Evolutionary conservation across 78 protist genomes (phyloP).

Genomic region (Dictyostelium brefeldianum): DNA sequence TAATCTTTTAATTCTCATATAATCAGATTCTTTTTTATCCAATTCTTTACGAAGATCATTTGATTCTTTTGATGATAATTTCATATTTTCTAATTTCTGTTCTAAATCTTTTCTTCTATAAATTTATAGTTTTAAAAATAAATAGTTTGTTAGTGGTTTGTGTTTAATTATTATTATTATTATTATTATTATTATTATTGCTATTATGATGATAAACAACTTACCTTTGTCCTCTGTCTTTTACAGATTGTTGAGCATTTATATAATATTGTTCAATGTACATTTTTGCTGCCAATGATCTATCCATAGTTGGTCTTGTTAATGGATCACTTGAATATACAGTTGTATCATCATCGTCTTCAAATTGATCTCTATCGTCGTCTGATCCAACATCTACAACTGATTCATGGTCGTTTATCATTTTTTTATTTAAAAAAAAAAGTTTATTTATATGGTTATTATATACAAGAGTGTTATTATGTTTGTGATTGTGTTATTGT

Average conservation of each 20-base stretch:
- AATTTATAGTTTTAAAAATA: not conserved
- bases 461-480: too few relatives aligned
- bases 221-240: conserved; percentile 64
- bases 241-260: conserved; percentile 54
- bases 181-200: not conserved
- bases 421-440: not conserved
- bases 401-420: conserved; percentile 40
- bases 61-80: conserved; percentile 71
- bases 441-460: too few relatives aligned
- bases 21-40: conserved; percentile 81
- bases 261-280: conserved; percentile 72
- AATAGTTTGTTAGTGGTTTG: not conserved
- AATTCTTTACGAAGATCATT: conserved; percentile 55
- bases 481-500: too few relatives aligned
- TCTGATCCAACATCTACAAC: conserved; percentile 34
- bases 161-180: too few relatives aligned
- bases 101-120: conserved; percentile 74
- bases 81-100: conserved; percentile 60
- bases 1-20: conserved; percentile 66
- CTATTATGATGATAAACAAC: not conserved
- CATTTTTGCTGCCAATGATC: conserved; percentile 78
- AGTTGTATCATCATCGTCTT: conserved; percentile 36
- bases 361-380: conserved; percentile 15
- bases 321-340: conserved; percentile 22
- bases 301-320: conserved; percentile 63